Evolutionary conservation across 1,284 basidiomycete species (phyloP), one percentile per base, ranked within the genome.

Genomic region (Tylopilus sp.): DNA sequence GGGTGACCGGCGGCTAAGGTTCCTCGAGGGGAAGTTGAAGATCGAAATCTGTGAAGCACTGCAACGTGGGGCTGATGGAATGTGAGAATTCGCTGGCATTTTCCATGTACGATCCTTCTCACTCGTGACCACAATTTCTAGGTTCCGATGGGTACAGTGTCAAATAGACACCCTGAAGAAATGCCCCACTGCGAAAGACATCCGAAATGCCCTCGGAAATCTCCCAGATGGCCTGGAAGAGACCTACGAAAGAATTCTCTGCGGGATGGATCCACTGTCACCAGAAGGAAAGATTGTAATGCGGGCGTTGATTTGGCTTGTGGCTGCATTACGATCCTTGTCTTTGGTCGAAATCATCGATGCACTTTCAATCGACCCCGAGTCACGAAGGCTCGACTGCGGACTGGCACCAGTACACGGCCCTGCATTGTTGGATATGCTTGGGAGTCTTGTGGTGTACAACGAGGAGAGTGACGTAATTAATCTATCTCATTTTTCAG

Each of bases 131-230:
- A 13, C 49, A 6, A 9, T 39, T 6, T 26, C n/a, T 32, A 59
- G 58, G 58, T 59, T 59, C 24, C 58, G 58, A 4, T 59, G 58
- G 58, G 29, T 59, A 12, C 36, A 59, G 29, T 59, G 58, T 41
- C 33, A 53, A 41, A 24, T 59, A 7, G 49, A 59, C 16, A 19
- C 51, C 1, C n/a, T 59, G 1, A 39, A 36, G 9, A 16, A 19
- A 26, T 59, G 58, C 18, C 2, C 10, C 13, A 56, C 60, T 19
- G 1, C 7, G 22, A 38, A 3, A 39, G 33, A 61, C 18, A 24
- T 61, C 16, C 51, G 32, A 4, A 16, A 29, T 19, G 44, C 54
- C 9, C 60, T 61, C 9, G 24, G 29, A 3, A 51, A 22, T 36
- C 60, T 61, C 6, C 60, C 60, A 4, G 26, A 3, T 9, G 54